phyloP scores from a whole-genome alignment of 1,284 basidiomycete genomes.

The Austropuccinia psidii region DNA sequence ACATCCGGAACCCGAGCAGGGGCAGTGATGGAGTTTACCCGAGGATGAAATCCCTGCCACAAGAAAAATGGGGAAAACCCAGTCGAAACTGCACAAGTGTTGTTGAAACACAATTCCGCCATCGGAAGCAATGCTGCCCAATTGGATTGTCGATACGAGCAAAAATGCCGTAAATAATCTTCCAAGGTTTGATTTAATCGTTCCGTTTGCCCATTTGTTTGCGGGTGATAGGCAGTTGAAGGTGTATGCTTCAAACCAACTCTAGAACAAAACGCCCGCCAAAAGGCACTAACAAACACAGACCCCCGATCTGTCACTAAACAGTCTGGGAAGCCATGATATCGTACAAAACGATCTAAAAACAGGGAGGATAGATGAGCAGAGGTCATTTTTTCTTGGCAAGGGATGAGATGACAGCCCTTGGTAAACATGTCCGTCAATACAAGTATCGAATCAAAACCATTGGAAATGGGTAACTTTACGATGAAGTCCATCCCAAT shows the following conservation, averaged over 20 bases:
- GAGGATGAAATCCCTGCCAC: neutral
- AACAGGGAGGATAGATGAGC: too few relatives aligned
- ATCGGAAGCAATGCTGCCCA: slow-evolving; percentile 52
- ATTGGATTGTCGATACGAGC: slow-evolving; percentile 49
- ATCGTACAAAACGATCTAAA: slow-evolving; percentile 24
- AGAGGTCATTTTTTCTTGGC: slow-evolving; percentile 44
- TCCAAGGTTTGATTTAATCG: slow-evolving; percentile 37
- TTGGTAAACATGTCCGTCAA: neutral
- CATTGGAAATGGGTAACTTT: slow-evolving; percentile 7
- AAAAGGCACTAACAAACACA: neutral
- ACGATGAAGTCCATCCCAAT: slow-evolving; percentile 18
- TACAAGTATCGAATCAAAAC: neutral
- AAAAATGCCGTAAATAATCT: slow-evolving; percentile 24
- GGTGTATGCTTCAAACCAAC: neutral
- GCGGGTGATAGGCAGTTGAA: neutral
- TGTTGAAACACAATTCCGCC: slow-evolving; percentile 54
- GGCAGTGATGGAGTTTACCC: neutral
- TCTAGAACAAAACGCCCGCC: neutral
- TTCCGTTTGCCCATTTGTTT: slow-evolving; percentile 38
- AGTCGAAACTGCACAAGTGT: slow-evolving; percentile 48
- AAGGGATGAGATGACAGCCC: slow-evolving; percentile 3
- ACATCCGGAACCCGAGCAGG: neutral
- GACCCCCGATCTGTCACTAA: neutral
- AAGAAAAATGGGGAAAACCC: neutral
- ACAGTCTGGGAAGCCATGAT: neutral